Conservation (phyloP, 805 yeast species). For the Sugiyamaella lignohabitans region DNA sequence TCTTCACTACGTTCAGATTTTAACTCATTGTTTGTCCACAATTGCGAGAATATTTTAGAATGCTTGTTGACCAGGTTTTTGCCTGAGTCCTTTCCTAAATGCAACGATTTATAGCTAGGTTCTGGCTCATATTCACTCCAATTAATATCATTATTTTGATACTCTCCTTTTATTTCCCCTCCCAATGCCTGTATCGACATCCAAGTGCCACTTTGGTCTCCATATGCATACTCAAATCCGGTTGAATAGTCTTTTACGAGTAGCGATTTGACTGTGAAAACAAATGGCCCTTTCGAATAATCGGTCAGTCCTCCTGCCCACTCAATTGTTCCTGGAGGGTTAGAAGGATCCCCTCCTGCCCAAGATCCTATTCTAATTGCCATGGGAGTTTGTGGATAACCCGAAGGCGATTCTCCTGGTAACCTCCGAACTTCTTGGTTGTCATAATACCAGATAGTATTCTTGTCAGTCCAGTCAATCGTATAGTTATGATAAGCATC, state of each 20-base stretch:
- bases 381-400: slow-evolving; percentile 85
- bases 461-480: slow-evolving; percentile 71
- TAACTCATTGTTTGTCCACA: too few species aligned
- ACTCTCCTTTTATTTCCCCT: slow-evolving; percentile 35
- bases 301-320: slow-evolving; percentile 70
- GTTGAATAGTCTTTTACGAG: slow-evolving; percentile 50
- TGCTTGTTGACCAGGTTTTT: too few species aligned
- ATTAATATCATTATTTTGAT: neutral
- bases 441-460: slow-evolving; percentile 64
- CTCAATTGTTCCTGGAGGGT: slow-evolving; percentile 54
- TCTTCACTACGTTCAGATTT: neutral
- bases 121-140: neutral
- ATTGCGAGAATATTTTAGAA: too few species aligned
- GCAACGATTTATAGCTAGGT: neutral
- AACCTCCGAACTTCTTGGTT: slow-evolving; percentile 62
- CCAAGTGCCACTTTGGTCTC: slow-evolving; percentile 38
- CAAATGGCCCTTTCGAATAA: slow-evolving; percentile 39
- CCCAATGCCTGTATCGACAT: slow-evolving; percentile 35
- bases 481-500: slow-evolving; percentile 66
- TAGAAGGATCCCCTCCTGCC: slow-evolving; percentile 46
- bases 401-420: slow-evolving; percentile 42
- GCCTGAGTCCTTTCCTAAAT: neutral
- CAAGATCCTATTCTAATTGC: slow-evolving; percentile 53
- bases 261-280: slow-evolving; percentile 56
- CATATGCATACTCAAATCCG: slow-evolving; percentile 39